phyloP scores from a whole-genome alignment of 192 early-diverging fungal species.

The Phlyctochytrium planicorne region DNA sequence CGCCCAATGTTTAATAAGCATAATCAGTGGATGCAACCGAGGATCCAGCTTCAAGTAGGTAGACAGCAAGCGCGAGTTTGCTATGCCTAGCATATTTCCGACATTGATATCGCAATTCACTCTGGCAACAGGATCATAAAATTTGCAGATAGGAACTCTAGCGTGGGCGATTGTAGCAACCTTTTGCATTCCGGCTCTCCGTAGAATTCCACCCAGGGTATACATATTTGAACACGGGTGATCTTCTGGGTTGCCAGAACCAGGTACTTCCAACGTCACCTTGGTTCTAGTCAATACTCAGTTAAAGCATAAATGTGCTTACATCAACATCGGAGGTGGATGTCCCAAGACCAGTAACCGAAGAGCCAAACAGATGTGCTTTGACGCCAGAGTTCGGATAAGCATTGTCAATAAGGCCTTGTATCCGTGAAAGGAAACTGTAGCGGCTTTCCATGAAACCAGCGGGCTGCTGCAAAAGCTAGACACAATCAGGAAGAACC shows the following conservation, averaged over 20 bases:
- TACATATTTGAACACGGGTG: constrained; percentile 35
- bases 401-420: not conserved
- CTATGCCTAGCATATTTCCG: constrained; percentile 43
- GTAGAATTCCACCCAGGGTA: constrained; percentile 23
- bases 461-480: not conserved
- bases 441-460: not conserved
- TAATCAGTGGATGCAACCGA: constrained; percentile 39
- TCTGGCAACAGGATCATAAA: constrained; percentile 32
- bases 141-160: constrained; percentile 51
- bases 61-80: constrained; percentile 40
- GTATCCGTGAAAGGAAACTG: not conserved
- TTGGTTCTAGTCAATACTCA: not conserved
- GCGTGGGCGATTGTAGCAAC: constrained; percentile 36
- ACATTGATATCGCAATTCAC: constrained; percentile 42
- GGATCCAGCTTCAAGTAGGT: constrained; percentile 41
- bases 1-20: constrained; percentile 49
- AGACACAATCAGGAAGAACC: too few species aligned
- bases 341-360: constrained; percentile 41
- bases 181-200: constrained; percentile 32
- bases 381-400: not conserved
- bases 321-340: constrained; percentile 41
- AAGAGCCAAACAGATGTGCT: constrained; percentile 46
- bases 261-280: constrained; percentile 14
- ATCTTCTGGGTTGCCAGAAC: constrained; percentile 6
- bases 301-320: not conserved